Conservation (phyloP, 345 rosid genomes). For the Mangifera indica region DNA sequence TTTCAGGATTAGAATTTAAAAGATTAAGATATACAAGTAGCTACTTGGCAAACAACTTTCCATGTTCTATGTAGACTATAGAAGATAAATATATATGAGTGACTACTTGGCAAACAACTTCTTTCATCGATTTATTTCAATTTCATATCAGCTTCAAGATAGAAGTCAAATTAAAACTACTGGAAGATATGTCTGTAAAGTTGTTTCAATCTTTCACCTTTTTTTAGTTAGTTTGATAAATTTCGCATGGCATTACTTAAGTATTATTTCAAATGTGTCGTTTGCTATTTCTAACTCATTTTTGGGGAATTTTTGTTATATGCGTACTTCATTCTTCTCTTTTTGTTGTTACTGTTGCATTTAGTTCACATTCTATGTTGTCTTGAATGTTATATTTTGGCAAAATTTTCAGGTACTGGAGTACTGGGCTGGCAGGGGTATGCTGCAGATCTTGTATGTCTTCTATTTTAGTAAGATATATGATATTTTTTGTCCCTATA, state of each 20-base stretch:
- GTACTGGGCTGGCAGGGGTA: slow-evolving; percentile 92
- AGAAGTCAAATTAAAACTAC: background rate
- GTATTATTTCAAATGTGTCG: background rate
- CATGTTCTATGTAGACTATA: background rate
- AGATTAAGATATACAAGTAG: background rate
- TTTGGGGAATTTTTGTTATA: background rate
- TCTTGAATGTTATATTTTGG: background rate
- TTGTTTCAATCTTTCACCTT: background rate
- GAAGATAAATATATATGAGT: background rate
- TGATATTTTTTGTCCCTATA: background rate
- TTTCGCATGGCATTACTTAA: background rate
- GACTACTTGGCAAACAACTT: background rate
- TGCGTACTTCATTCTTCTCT: background rate
- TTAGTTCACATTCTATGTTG: background rate
- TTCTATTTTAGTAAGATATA: slow-evolving; percentile 17
- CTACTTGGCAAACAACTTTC: background rate
- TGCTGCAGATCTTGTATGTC: slow-evolving; percentile 98
- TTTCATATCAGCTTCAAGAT: background rate
- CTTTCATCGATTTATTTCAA: background rate
- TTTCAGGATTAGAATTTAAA: too few species aligned
- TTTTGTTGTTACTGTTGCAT: background rate
- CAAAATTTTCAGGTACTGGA: slow-evolving; percentile 67
- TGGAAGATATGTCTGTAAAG: background rate
- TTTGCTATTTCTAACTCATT: background rate
- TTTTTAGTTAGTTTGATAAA: background rate